Evolutionary conservation across 164 flowering plant genomes (phyloP).

Genomic region (Cinnamomum micranthum): DNA sequence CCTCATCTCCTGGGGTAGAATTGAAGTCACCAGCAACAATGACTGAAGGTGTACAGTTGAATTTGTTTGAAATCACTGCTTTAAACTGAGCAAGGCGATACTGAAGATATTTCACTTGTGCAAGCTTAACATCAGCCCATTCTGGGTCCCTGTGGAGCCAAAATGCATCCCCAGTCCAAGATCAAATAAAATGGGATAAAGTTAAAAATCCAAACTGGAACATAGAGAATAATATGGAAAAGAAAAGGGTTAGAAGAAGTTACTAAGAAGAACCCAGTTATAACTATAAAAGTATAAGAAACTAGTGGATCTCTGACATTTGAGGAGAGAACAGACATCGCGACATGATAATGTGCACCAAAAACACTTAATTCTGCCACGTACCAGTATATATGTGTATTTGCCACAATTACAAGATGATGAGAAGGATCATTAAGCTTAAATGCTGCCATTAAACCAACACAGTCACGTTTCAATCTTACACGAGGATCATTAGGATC

Average conservation of each 20-base stretch:
- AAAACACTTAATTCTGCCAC: not conserved
- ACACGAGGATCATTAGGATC: slow-evolving; percentile 85
- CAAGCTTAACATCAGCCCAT: slow-evolving; percentile 96
- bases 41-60: slow-evolving; percentile 58
- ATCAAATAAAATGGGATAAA: not conserved
- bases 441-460: slow-evolving; percentile 87
- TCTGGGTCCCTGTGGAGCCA: slow-evolving; percentile 71
- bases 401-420: slow-evolving; percentile 69
- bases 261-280: not conserved
- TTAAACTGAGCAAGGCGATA: slow-evolving; percentile 62
- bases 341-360: not conserved
- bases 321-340: not conserved
- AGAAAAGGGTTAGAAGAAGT: not conserved
- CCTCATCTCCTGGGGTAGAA: slow-evolving; percentile 91
- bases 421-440: slow-evolving; percentile 46
- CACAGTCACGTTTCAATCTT: slow-evolving; percentile 92
- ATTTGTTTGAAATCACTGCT: slow-evolving; percentile 42
- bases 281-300: not conserved
- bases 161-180: not conserved
- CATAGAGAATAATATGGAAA: not conserved
- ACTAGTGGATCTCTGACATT: not conserved
- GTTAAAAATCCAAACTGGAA: not conserved
- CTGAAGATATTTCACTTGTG: slow-evolving; percentile 83
- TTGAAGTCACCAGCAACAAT: slow-evolving; percentile 92
- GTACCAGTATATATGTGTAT: slow-evolving; percentile 96